Conservation (phyloP, 1,139 yeast genomes). For the Blastobotrys persicus region DNA sequence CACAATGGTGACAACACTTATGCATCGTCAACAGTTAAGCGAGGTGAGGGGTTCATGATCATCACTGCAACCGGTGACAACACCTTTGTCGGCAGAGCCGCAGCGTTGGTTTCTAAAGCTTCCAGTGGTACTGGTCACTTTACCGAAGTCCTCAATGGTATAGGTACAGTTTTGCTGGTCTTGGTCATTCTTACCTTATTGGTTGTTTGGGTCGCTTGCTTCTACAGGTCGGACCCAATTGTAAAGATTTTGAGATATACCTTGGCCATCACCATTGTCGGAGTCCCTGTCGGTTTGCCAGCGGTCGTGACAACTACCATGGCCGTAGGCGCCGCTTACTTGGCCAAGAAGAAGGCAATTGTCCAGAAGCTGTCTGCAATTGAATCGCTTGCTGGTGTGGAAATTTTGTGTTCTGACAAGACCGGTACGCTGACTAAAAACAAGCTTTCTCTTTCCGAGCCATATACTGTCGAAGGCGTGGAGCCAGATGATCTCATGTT, state of each 20-base stretch:
- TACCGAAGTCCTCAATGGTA: conserved; percentile 97
- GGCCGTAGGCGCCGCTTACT: conserved; percentile 97
- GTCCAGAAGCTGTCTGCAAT: conserved; percentile 88
- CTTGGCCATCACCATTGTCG: conserved; percentile 94
- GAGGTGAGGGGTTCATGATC: conserved; percentile 96
- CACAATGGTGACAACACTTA: conserved; percentile 82
- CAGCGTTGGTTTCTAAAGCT: conserved; percentile 95
- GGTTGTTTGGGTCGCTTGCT: conserved; percentile 90
- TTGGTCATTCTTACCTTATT: conserved; percentile 85
- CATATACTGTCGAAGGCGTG: conserved; percentile 99
- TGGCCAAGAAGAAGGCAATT: conserved; percentile 89
- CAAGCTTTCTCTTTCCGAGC: conserved; percentile 94
- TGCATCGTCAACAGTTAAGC: conserved; percentile 94
- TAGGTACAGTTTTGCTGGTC: conserved; percentile 88
- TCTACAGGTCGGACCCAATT: conserved; percentile 89
- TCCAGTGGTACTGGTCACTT: conserved; percentile 93
- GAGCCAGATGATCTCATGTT: conserved; percentile 96
- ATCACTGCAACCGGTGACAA: conserved; percentile 95
- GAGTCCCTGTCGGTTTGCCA: conserved; percentile 97
- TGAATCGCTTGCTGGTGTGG: conserved; percentile 92
- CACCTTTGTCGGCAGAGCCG: conserved; percentile 94
- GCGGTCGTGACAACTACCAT: conserved; percentile 92
- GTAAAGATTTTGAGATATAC: conserved; percentile 89
- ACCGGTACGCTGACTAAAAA: conserved; percentile 99
- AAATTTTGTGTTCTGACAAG: conserved; percentile 89